A percentile compares a stretch with the other conserved stretches of the same genome.
Evolutionary conservation across 225 moss, liverwort and hornwort species (phyloP).

Genomic region (Antitrichia curtipendula): DNA sequence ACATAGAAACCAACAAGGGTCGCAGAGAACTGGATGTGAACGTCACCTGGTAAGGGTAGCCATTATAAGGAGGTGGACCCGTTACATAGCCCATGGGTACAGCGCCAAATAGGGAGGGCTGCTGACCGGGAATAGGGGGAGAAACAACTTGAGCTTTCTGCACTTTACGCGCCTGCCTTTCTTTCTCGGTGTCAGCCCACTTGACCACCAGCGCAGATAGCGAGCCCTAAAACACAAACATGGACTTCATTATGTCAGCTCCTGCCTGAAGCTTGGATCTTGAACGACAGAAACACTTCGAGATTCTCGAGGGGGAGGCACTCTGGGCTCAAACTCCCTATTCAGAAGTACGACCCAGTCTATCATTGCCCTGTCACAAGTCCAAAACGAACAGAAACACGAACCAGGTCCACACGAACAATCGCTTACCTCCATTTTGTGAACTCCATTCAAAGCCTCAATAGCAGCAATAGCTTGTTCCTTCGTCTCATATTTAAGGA

Average conservation of each 20-base stretch:
- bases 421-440: constrained; percentile 72
- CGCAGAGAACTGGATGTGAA: not conserved
- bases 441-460: constrained; percentile 66
- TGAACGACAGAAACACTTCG: not conserved
- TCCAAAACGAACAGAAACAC: not conserved
- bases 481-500: constrained; percentile 82
- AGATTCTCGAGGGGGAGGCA: not conserved
- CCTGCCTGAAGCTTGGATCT: not conserved
- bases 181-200: constrained; percentile 96
- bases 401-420: not conserved
- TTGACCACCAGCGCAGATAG: constrained; percentile 85
- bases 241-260: not conserved
- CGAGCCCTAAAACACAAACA: constrained; percentile 44
- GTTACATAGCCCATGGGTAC: constrained; percentile 81
- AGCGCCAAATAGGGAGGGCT: constrained; percentile 85
- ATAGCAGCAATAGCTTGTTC: constrained; percentile 85
- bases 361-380: not conserved
- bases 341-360: not conserved
- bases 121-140: constrained; percentile 74
- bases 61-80: constrained; percentile 65
- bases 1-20: not conserved
- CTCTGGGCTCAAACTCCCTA: not conserved
- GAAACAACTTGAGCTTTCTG: constrained; percentile 84
- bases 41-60: constrained; percentile 67
- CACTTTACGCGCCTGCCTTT: constrained; percentile 81